These are phyloP conservation scores for Glonium stellatum DNA, from an alignment of 495 filamentous ascomycete species.

Conservation along the genomic window DNA sequence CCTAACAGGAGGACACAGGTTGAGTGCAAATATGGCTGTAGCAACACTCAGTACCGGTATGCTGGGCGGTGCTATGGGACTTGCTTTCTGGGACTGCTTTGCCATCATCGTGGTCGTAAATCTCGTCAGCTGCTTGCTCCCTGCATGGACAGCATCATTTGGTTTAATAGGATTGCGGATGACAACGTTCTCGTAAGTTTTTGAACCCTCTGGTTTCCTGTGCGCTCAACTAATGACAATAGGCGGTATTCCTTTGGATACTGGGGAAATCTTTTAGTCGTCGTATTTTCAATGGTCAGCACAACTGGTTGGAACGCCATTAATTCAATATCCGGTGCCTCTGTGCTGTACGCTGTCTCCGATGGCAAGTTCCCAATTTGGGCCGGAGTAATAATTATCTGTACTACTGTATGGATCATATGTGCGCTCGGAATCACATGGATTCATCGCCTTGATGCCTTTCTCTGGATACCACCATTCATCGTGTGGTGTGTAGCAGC, in stretches of 20 bases:
- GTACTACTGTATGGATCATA: conserved; percentile 24
- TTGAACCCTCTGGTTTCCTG: neutral
- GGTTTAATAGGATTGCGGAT: conserved; percentile 37
- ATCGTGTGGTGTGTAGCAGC: conserved; percentile 40
- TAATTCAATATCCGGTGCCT: conserved; percentile 24
- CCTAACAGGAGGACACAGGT: neutral
- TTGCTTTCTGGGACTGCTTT: conserved; percentile 26
- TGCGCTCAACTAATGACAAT: neutral
- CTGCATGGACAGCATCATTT: conserved; percentile 38
- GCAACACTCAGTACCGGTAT: conserved; percentile 20
- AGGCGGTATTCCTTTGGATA: conserved; percentile 25
- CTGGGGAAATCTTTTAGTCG: conserved; percentile 23
- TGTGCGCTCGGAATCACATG: conserved; percentile 24
- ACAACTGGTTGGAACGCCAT: conserved; percentile 27
- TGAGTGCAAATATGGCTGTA: conserved; percentile 26
- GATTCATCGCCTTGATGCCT: conserved; percentile 28
- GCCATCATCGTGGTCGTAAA: conserved; percentile 25
- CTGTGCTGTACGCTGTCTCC: conserved; percentile 16
- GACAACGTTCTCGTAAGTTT: conserved; percentile 38
- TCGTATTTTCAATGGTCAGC: conserved; percentile 25
- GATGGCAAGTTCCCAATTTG: conserved; percentile 19
- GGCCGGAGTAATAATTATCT: conserved; percentile 26
- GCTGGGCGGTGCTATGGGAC: conserved; percentile 19
- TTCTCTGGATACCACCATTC: conserved; percentile 37
- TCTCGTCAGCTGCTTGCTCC: conserved; percentile 31